A percentile compares a stretch with the other conserved stretches of the same genome.
Conservation (phyloP, 495 filamentous ascomycete species). For the Penicillium desertorum region DNA sequence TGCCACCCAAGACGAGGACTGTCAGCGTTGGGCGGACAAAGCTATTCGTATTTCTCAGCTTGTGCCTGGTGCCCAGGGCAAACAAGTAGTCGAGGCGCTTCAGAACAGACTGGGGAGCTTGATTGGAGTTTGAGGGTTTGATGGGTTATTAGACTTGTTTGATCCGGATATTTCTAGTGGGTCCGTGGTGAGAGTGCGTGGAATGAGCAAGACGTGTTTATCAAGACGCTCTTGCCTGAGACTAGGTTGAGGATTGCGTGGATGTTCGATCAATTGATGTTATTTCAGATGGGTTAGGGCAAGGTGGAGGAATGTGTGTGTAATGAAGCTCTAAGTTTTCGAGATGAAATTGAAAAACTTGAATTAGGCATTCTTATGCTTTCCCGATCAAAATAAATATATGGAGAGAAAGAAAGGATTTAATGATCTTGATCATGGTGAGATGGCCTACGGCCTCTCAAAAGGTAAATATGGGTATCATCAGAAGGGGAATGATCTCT, state of each 20-base stretch:
- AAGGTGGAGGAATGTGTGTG: background rate
- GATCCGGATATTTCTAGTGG: background rate
- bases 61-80: constrained; percentile 42
- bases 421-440: constrained; percentile 6
- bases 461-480: constrained; percentile 40
- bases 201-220: background rate
- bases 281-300: background rate
- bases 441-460: constrained; percentile 8
- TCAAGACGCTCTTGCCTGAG: background rate
- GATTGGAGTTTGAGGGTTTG: constrained; percentile 14
- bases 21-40: constrained; percentile 63
- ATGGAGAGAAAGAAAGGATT: background rate
- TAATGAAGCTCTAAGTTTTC: background rate
- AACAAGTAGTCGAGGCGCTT: constrained; percentile 49
- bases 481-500: constrained; percentile 24
- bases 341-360: background rate
- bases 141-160: background rate
- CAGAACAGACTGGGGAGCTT: constrained; percentile 54
- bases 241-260: background rate
- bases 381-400: constrained; percentile 1
- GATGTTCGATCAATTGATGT: no score
- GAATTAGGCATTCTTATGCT: background rate
- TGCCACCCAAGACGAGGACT: constrained; percentile 52
- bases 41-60: constrained; percentile 63
- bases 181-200: background rate